phyloP scores from a whole-genome alignment of 441 rosid genomes.

The Eutrema salsugineum region DNA sequence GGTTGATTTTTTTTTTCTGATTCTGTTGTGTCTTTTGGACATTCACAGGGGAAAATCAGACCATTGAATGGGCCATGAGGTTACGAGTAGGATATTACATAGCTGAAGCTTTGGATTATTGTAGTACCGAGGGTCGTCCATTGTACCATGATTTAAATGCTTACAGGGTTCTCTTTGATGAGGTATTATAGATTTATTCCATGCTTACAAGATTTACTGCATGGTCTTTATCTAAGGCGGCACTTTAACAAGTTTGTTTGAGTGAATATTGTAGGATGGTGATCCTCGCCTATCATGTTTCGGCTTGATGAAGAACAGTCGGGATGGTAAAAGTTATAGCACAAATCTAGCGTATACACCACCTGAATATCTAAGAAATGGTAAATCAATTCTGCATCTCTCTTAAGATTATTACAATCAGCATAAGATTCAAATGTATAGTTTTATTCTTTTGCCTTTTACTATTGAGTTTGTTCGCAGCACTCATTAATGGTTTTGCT shows the following conservation, averaged over 20 bases:
- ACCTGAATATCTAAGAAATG: conserved; percentile 88
- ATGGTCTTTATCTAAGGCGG: background rate
- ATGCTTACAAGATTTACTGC: background rate
- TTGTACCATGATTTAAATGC: conserved; percentile 93
- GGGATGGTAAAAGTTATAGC: conserved; percentile 97
- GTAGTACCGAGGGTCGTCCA: conserved; percentile 77
- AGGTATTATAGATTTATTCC: conserved; percentile 47
- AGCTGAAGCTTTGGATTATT: conserved; percentile 90
- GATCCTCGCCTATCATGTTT: conserved; percentile 97
- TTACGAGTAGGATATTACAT: conserved; percentile 84
- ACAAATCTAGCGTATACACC: conserved; percentile 97
- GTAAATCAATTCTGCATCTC: conserved; percentile 33
- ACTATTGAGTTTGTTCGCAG: too few species aligned
- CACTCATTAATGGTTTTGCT: background rate
- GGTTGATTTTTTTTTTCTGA: background rate
- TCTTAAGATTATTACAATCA: background rate
- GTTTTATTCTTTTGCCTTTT: background rate
- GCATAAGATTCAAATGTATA: background rate
- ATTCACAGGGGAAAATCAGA: conserved; percentile 91
- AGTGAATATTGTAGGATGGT: conserved; percentile 64
- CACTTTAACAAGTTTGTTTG: conserved; percentile 11
- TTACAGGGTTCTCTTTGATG: conserved; percentile 94
- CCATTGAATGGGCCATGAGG: conserved; percentile 95
- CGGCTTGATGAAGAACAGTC: conserved; percentile 92
- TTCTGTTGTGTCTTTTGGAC: conserved; percentile 6